Evolutionary conservation across 352 stramenopile genomes (phyloP).

Genomic region (Globisporangium paddicum): DNA sequence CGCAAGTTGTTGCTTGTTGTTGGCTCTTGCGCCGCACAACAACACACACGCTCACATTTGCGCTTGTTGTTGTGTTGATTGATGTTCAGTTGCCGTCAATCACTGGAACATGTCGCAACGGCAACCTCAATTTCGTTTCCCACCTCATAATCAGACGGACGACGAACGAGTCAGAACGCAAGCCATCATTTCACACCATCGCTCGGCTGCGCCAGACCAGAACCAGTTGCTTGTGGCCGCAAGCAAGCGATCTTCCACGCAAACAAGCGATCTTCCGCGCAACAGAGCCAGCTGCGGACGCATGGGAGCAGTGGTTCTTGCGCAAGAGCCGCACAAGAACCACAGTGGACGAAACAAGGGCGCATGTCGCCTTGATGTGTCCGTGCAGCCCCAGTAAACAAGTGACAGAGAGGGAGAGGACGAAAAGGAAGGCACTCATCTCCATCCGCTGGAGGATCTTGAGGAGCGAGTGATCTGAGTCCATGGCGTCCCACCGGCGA

Average conservation of each 20-base stretch:
- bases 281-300: too few species aligned
- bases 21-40: too few species aligned
- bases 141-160: neutral
- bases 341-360: too few species aligned
- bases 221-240: neutral
- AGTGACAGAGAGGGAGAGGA: neutral
- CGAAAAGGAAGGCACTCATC: neutral
- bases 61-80: neutral
- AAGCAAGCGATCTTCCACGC: too few species aligned
- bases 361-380: neutral
- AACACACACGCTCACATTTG: neutral
- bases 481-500: neutral
- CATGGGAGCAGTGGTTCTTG: too few species aligned
- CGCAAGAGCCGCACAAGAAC: too few species aligned
- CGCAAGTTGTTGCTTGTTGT: neutral
- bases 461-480: slow-evolving; percentile 2
- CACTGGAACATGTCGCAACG: neutral
- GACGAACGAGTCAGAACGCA: neutral
- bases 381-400: neutral
- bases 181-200: neutral
- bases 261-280: too few species aligned
- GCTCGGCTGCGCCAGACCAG: neutral
- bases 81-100: neutral
- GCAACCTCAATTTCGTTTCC: neutral
- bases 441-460: neutral